Evolutionary conservation across 208 protist species (phyloP).

Genomic region (Strigomonas culicis): DNA sequence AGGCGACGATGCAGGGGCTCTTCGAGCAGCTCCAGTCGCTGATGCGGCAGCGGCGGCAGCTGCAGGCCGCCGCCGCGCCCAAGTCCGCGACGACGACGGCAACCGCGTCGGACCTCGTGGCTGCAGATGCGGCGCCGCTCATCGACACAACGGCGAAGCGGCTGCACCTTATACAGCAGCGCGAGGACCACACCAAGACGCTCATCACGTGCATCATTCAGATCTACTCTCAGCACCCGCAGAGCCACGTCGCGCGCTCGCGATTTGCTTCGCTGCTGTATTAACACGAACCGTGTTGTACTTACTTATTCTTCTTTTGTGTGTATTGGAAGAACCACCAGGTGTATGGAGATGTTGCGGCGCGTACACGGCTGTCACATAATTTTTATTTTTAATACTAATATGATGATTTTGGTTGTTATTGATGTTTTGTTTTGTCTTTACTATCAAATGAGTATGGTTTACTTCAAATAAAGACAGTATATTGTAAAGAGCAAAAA

Average conservation of each 20-base stretch:
- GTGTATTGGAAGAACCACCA: no score
- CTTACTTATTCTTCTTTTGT: no score
- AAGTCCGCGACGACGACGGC: conserved; percentile 15
- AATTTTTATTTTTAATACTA: no score
- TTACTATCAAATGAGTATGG: neutral
- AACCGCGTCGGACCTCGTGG: conserved; percentile 15
- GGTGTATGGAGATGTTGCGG: no score
- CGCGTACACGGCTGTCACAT: no score
- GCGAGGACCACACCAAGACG: conserved; percentile 51
- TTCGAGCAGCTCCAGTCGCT: conserved; percentile 34
- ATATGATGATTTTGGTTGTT: no score
- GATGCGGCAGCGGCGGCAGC: conserved; percentile 16
- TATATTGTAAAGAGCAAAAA: conserved; percentile 1
- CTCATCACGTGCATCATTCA: conserved; percentile 62
- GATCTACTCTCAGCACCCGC: conserved; percentile 53
- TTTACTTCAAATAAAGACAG: no score
- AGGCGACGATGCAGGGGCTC: conserved; percentile 32
- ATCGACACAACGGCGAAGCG: conserved; percentile 17
- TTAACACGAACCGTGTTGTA: conserved; percentile 14
- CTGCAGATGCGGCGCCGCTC: neutral
- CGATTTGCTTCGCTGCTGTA: conserved; percentile 71
- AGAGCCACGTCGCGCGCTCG: conserved; percentile 57
- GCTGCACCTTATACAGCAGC: conserved; percentile 25
- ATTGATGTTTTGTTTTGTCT: no score
- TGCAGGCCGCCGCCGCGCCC: neutral